Percentiles rank a stretch among this genome's conserved stretches.
Evolutionary conservation across 106 monocot species (phyloP).

Genomic region (Dendrobium catenatum): DNA sequence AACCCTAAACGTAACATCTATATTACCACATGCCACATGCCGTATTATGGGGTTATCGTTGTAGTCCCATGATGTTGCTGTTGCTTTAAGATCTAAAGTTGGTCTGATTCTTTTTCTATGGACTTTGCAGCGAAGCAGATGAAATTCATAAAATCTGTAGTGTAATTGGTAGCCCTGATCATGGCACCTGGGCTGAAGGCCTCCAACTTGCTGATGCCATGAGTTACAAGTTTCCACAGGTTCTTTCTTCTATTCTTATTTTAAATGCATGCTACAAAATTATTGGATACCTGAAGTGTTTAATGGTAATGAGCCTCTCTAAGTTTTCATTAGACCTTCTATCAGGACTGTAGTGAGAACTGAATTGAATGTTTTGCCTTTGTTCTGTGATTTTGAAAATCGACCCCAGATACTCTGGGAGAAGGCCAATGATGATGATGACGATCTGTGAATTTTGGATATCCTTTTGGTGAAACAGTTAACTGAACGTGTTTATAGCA

Average conservation of each 20-base stretch:
- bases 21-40: not conserved
- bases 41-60: not conserved
- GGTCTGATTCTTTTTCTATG: not conserved
- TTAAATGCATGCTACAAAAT: not conserved
- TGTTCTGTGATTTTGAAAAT: not conserved
- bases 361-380: not conserved
- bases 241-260: slow-evolving; percentile 14
- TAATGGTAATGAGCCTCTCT: no score
- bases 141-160: slow-evolving; percentile 69
- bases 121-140: slow-evolving; percentile 45
- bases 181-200: slow-evolving; percentile 54
- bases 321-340: no score
- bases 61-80: not conserved
- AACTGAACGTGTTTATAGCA: not conserved
- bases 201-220: slow-evolving; percentile 39
- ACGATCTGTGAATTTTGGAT: no score
- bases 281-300: not conserved
- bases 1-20: not conserved
- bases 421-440: no score
- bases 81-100: not conserved
- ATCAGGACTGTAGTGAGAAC: not conserved
- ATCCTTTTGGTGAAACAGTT: no score
- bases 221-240: slow-evolving; percentile 55
- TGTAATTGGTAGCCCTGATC: slow-evolving; percentile 66
- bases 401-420: not conserved